A percentile compares a stretch with the other conserved stretches of the same genome.
These are phyloP conservation scores for Citrus reticulata DNA, from an alignment of 345 rosid genomes.

Conservation along the genomic window DNA sequence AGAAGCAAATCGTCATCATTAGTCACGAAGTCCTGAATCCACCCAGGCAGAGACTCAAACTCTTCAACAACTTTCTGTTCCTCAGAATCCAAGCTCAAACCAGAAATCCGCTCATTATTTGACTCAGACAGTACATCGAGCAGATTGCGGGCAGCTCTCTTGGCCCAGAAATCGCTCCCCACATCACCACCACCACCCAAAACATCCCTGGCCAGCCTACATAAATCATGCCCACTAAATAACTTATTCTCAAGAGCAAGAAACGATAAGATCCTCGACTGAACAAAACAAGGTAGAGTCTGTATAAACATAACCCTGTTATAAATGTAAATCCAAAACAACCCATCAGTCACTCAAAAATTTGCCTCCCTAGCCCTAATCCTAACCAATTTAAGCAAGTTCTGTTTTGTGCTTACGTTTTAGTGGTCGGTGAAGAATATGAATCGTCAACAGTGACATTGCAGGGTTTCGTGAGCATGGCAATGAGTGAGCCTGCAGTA, in stretches of 20 bases:
- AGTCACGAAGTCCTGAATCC: conserved; percentile 38
- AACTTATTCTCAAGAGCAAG: conserved; percentile 46
- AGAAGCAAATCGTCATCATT: conserved; percentile 28
- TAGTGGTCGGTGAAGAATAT: conserved; percentile 27
- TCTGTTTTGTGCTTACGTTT: conserved; percentile 31
- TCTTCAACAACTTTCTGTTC: conserved; percentile 30
- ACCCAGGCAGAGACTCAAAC: conserved; percentile 52
- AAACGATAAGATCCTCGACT: conserved; percentile 58
- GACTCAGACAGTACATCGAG: conserved; percentile 50
- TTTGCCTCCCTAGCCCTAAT: neutral
- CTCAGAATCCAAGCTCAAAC: conserved; percentile 38
- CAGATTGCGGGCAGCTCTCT: conserved; percentile 62
- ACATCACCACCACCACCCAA: conserved; percentile 24
- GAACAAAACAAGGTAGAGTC: conserved; percentile 63
- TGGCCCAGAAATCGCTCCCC: conserved; percentile 58
- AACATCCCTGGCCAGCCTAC: conserved; percentile 45
- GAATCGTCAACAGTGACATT: conserved; percentile 21
- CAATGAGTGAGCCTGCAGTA: conserved; percentile 58
- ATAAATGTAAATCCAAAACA: neutral
- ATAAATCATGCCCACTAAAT: conserved; percentile 48
- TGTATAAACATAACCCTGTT: conserved; percentile 62
- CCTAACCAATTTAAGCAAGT: neutral
- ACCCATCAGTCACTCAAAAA: conserved; percentile 2
- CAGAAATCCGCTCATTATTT: conserved; percentile 33
- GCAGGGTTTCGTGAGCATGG: conserved; percentile 40